Base-by-base conservation (phyloP, 306 rosid genomes). In the Abrus pulchellus region DNA sequence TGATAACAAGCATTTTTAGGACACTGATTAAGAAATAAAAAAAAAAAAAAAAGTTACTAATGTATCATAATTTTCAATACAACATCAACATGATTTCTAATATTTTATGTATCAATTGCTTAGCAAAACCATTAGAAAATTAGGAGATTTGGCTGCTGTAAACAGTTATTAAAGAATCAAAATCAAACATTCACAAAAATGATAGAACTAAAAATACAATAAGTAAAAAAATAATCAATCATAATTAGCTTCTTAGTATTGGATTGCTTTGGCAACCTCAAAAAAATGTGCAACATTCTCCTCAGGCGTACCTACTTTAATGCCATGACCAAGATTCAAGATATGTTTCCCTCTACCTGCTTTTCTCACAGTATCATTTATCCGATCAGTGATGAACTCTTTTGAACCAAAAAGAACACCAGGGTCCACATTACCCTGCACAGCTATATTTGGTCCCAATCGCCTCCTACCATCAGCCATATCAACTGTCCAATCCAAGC, bases 401-500 rank as follows among this genome's bases (percentile, higher is more conserved):
- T 93, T 95, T 30, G 98, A 92, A 74, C 99, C 99, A 11, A 95
- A 93, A 7, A 95, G 97, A 82, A 95, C 98, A 65, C 99, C 98
- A 10, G 99, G 99, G 79, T 95, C 99, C 74, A 95, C 91, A 8
- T 95, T 95, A 9, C 99, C 99, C 79, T 95, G 99, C 12, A 95
- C 95, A n/a, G 96, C 96, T 78, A 95, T 75, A 72, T 93, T 75
- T 44, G 92, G 77, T 76, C 98, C 99, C 40, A 95, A 72, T 81
- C 99, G 78, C 77, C 72, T 87, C 85, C 98, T 89, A 33, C 99
- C 99, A 48, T 95, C 99, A 0, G 97, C 98, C 97, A 95, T 95
- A 65, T 95, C 99, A 20, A 95, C 98, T 0, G 98, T 95, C 99
- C 99, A 95, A 66, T 95, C 99, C 94, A 95, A 86, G 88, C 99